Percentiles rank a stretch among this genome's conserved stretches.
These are phyloP conservation scores for Oidiodendron maius DNA, from an alignment of 495 filamentous ascomycete species.

Conservation along the genomic window DNA sequence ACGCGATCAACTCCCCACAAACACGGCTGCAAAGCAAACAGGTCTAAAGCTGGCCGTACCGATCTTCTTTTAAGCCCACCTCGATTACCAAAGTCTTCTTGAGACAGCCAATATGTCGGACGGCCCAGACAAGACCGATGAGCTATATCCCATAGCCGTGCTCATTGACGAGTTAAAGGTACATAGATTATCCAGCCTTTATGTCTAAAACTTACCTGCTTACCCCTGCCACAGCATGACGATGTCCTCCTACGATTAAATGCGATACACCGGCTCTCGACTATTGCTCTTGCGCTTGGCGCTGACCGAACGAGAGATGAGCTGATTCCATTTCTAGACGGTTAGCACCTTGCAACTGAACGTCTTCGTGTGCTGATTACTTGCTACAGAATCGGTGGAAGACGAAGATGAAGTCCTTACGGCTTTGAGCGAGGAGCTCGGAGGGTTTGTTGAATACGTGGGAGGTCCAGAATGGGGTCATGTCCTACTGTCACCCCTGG, in stretches of 20 bases:
- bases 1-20: constrained; percentile 22
- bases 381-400: constrained; percentile 80
- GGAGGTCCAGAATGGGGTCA: constrained; percentile 90
- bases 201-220: constrained; percentile 1
- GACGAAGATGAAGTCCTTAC: constrained; percentile 98
- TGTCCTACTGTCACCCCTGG: constrained; percentile 91
- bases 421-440: constrained; percentile 92
- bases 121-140: constrained; percentile 65
- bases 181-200: constrained; percentile 18
- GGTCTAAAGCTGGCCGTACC: constrained; percentile 10
- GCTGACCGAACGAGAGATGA: constrained; percentile 94
- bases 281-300: constrained; percentile 92
- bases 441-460: constrained; percentile 94
- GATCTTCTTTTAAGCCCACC: not conserved
- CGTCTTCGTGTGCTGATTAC: constrained; percentile 4
- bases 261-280: constrained; percentile 95
- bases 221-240: constrained; percentile 65
- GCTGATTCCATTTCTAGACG: constrained; percentile 96
- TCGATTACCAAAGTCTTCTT: not conserved
- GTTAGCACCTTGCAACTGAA: constrained; percentile 23
- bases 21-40: constrained; percentile 12
- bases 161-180: constrained; percentile 99
- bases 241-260: constrained; percentile 96
- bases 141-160: constrained; percentile 98
- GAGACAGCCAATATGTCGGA: constrained; percentile 43